These are phyloP conservation scores for Stromatinia cepivora DNA, from an alignment of 2,329 filamentous ascomycete species.

Conservation along the genomic window DNA sequence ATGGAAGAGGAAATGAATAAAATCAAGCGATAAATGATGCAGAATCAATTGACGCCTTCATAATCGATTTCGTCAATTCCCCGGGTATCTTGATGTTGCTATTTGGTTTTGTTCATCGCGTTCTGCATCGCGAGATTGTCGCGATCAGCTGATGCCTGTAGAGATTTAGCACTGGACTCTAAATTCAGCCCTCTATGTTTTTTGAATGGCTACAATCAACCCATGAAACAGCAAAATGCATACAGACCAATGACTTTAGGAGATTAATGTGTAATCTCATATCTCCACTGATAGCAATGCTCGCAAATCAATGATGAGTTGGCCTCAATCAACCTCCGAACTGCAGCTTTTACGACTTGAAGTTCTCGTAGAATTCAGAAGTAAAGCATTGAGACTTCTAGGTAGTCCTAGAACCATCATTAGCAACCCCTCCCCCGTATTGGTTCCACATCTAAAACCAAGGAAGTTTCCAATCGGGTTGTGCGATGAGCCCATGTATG, in stretches of 20 bases:
- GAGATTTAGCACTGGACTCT: background rate
- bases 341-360: background rate
- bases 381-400: background rate
- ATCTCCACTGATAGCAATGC: background rate
- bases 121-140: constrained; percentile 13
- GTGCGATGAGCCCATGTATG: background rate
- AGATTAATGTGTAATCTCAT: background rate
- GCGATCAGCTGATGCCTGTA: constrained; percentile 19
- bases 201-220: background rate
- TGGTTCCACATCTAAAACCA: background rate
- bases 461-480: background rate
- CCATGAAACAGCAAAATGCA: background rate
- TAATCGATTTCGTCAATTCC: background rate
- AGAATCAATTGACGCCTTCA: background rate
- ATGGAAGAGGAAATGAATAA: background rate
- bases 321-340: background rate
- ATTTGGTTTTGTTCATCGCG: background rate
- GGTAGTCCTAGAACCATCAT: background rate
- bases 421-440: background rate
- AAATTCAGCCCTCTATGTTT: background rate
- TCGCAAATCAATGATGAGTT: background rate
- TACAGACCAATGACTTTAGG: background rate
- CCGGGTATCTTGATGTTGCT: background rate
- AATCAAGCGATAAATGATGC: background rate
- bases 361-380: background rate